Base-by-base conservation (phyloP, 2,329 filamentous ascomycete genomes). In the Aureobasidium sp. region DNA sequence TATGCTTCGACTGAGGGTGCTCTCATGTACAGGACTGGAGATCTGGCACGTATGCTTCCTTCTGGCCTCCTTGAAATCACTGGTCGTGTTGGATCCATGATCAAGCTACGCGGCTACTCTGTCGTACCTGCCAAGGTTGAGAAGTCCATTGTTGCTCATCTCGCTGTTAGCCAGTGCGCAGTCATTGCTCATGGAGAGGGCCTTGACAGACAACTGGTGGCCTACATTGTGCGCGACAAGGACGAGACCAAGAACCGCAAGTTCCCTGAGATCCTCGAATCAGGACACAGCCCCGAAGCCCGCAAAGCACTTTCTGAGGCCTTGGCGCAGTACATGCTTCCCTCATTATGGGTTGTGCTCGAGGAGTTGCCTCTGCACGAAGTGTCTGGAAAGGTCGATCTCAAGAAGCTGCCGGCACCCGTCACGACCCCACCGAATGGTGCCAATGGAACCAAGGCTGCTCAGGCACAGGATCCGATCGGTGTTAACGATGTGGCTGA, bases 301-400 rank as follows among this genome's bases (percentile, higher is more conserved):
- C 81, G 89, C 49, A 82, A 84, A 60, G 80, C 81, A 17, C 78
- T 93, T 2, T 79, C 84, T 1, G 76, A 81, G 17, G 84, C 84
- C 64, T 79, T 93, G 31, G 89, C 89, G 1, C 87, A 89, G 63
- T 93, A 93, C 73, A 92, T 93, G 89, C 86, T 93, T 58, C 89
- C 89, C 0, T 80, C 86, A 0, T 72, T 91, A 3, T 93, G 89
- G 89, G 84, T 92, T 38, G 82, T 87, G 67, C 73, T 92, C 33
- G 81, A 86, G 2, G 80, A 81, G 62, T 74, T 93, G 5, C 89
- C 89, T 0, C 91, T 88, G 0, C 85, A 90, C 66, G 84, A 83
- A 53, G 89, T 93, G 1, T 92, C 88, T 15, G 89, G 89, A 21
- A 93, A 93, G 74, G 84, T 85, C 21, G 86, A 93, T 66, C 77